Percentiles rank a stretch among this genome's conserved stretches.
phyloP scores from a whole-genome alignment of 2,329 filamentous ascomycete species.

The Plenodomus biglobosus region DNA sequence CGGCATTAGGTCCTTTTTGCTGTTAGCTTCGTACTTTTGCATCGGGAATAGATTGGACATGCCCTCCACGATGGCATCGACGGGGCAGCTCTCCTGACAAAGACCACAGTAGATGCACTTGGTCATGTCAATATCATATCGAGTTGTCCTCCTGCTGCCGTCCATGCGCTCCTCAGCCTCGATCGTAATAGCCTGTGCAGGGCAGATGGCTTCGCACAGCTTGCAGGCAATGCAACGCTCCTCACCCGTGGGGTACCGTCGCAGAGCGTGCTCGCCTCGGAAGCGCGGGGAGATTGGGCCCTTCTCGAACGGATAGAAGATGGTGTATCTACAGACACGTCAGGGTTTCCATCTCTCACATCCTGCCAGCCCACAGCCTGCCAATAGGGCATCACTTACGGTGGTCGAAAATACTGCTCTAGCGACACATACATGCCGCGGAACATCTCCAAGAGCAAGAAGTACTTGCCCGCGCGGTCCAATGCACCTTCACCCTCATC shows the following conservation, averaged over 20 bases:
- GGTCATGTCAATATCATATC: conserved; percentile 99
- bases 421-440: conserved; percentile 97
- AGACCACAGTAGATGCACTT: conserved; percentile 99
- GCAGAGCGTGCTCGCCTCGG: conserved; percentile 94
- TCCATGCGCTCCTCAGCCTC: conserved; percentile 98
- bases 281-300: conserved; percentile 97
- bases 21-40: conserved; percentile 14
- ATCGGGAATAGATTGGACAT: conserved; percentile 28
- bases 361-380: conserved; percentile 7
- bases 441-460: conserved; percentile 92
- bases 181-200: conserved; percentile 97
- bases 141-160: conserved; percentile 89
- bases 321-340: conserved; percentile 73
- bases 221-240: conserved; percentile 99
- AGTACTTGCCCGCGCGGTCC: conserved; percentile 88
- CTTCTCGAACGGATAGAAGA: conserved; percentile 99
- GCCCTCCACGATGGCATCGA: conserved; percentile 87
- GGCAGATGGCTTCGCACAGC: conserved; percentile 97
- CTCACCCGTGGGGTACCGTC: conserved; percentile 94
- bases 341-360: conserved; percentile 19
- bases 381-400: conserved; percentile 64
- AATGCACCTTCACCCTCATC: conserved; percentile 76
- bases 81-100: conserved; percentile 98
- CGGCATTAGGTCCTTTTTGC: conserved; percentile 64
- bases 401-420: conserved; percentile 97